A percentile compares a stretch with the other conserved stretches of the same genome.
Evolutionary conservation across 257 asterid species (phyloP).

Genomic region (Pogostemon cablin): DNA sequence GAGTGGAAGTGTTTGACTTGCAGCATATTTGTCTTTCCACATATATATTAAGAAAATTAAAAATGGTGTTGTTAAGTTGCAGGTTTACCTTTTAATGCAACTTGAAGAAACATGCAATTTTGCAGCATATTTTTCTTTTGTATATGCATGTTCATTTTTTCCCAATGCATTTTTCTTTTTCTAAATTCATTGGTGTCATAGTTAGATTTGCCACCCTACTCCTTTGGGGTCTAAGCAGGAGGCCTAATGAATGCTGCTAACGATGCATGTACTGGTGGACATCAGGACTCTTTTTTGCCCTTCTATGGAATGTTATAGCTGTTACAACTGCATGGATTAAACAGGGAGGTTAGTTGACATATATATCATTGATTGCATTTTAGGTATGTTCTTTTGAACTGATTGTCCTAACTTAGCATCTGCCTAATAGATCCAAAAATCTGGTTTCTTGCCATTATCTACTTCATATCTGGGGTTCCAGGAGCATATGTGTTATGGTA

Average conservation of each 20-base stretch:
- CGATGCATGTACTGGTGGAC: constrained; percentile 36
- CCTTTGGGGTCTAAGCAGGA: constrained; percentile 10
- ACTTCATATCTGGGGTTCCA: constrained; percentile 94
- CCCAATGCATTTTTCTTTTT: neutral
- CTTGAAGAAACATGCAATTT: neutral
- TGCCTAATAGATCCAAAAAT: constrained; percentile 46
- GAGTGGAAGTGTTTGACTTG: constrained; percentile 12
- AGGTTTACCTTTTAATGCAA: constrained; percentile 13
- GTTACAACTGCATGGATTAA: constrained; percentile 94
- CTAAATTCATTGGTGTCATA: constrained; percentile 8
- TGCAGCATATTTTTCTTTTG: neutral
- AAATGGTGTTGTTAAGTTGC: neutral
- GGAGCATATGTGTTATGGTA: constrained; percentile 96
- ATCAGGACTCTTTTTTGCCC: constrained; percentile 74
- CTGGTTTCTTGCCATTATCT: constrained; percentile 94
- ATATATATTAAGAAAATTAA: constrained; percentile 5
- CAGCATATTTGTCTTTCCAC: neutral
- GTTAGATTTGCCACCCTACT: constrained; percentile 16
- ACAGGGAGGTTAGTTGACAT: constrained; percentile 62
- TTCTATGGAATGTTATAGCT: constrained; percentile 81
- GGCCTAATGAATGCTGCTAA: constrained; percentile 20
- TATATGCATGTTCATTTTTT: neutral
- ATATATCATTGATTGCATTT: neutral
- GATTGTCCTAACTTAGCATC: constrained; percentile 34
- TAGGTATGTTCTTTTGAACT: neutral